Percentiles rank a stretch among this genome's conserved stretches.
These are phyloP conservation scores for Tylopilus felleus DNA, from an alignment of 768 basidiomycete genomes.

Conservation along the genomic window DNA sequence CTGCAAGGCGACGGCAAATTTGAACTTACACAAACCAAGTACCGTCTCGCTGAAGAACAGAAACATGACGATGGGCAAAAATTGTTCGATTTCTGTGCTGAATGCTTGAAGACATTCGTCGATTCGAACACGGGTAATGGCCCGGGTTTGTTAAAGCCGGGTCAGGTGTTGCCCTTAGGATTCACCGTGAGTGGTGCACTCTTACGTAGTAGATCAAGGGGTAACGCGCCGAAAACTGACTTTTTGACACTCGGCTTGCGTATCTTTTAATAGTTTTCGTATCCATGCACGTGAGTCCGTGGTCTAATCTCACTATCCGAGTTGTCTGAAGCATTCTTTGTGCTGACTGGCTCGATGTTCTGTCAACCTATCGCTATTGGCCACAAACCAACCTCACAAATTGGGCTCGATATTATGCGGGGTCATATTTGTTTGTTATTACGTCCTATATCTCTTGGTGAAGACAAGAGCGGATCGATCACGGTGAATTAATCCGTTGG, in stretches of 20 bases:
- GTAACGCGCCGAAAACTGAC: neutral
- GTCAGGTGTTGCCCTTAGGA: constrained; percentile 72
- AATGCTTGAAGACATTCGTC: constrained; percentile 87
- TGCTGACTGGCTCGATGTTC: neutral
- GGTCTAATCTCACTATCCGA: neutral
- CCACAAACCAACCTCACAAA: neutral
- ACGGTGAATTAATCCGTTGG: constrained; percentile 94
- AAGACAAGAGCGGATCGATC: constrained; percentile 93
- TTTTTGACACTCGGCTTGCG: neutral
- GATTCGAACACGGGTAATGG: constrained; percentile 63
- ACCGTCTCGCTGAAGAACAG: constrained; percentile 94
- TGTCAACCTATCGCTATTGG: neutral
- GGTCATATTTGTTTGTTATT: neutral
- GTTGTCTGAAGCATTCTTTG: neutral
- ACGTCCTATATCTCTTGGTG: neutral
- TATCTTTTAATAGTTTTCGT: constrained; percentile 71
- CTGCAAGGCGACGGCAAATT: constrained; percentile 93
- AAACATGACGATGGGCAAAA: constrained; percentile 97
- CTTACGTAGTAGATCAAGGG: neutral
- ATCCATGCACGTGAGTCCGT: constrained; percentile 84
- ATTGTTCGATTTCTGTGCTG: constrained; percentile 96
- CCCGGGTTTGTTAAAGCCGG: constrained; percentile 45
- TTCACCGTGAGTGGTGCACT: constrained; percentile 75
- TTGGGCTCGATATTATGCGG: neutral
- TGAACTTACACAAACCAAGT: constrained; percentile 96